Evolutionary conservation across 495 filamentous ascomycete species (phyloP), one percentile per base, ranked within the genome.

Genomic region (Aspergillus sparsus): DNA sequence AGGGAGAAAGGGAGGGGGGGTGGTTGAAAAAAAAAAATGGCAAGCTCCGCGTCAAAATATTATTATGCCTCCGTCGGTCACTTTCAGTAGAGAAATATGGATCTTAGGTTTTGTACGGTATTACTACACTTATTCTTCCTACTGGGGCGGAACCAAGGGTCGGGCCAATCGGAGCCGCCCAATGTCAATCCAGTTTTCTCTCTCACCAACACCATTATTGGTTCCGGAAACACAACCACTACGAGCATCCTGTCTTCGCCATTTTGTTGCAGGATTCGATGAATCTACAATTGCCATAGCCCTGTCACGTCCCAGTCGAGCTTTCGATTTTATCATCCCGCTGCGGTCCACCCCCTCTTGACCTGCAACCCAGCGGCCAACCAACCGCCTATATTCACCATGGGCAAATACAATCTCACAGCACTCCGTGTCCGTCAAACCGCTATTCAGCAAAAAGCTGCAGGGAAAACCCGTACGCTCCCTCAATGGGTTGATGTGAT

Each of bases 401-500:
- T 89, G 87, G 85, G 87, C 65, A 85, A 87, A 68, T 83, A 85
- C 74, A 83, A 91, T 70, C 81, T 94, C 73, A 84, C 85, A 64
- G 81, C 92, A 58, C 78, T 89, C 53, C 84, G 87, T 59, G 90
- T 95, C 55, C 83, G 87, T 75, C 82, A 86, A 68, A 84, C 82
- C 12, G 86, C 87, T 34, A 70, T 84, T 34, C 79, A 78, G 53
- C 78, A 84, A 65, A 74, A 87, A 50, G 79, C 83, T 42, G 75
- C 77, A 46, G 73, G 73, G 58, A 77, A 82, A 61, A 75, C 79
- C 50, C 64, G 57, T 7, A 63, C 65, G 32, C 72, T 85, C 45
- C 92, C 93, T 7, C 74, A 84, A 63, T 98, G 94, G 95, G 86
- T 89, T 68, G 73, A 85, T 37, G 87, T 88, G 9, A 71, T 98